phyloP scores from a whole-genome alignment of 805 yeast species.

The Candida montana region DNA sequence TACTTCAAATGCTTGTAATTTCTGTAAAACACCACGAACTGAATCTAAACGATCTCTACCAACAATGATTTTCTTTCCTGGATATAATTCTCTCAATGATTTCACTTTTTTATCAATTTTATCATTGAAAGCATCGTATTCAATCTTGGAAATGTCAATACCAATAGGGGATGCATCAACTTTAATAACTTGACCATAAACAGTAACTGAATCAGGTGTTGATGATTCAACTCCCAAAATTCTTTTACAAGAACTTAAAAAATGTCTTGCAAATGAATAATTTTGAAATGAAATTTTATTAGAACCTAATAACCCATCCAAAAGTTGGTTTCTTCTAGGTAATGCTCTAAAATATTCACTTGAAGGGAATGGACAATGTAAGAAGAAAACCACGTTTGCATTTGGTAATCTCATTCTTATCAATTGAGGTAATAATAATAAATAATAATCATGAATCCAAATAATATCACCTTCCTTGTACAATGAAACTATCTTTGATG shows the following conservation, averaged over 20 bases:
- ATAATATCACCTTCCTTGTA: conserved; percentile 86
- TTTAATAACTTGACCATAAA: conserved; percentile 72
- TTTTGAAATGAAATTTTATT: conserved; percentile 84
- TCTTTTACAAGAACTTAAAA: conserved; percentile 84
- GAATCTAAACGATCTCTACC: conserved; percentile 92
- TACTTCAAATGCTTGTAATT: conserved; percentile 83
- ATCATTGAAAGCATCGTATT: conserved; percentile 45
- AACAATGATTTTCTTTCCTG: conserved; percentile 70
- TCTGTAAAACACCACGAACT: conserved; percentile 91
- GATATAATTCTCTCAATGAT: conserved; percentile 58
- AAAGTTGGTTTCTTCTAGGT: conserved; percentile 71
- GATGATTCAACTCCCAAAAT: conserved; percentile 60
- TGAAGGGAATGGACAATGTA: conserved; percentile 95
- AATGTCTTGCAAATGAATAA: conserved; percentile 82
- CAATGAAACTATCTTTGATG: conserved; percentile 63
- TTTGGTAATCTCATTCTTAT: conserved; percentile 69
- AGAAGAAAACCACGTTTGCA: conserved; percentile 85
- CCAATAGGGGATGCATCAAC: conserved; percentile 85
- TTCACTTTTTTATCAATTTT: conserved; percentile 56
- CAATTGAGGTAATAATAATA: conserved; percentile 80
- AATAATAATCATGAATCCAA: conserved; percentile 94
- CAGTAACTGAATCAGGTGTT: conserved; percentile 48
- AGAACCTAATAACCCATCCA: conserved; percentile 91
- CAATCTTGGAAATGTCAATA: conserved; percentile 67
- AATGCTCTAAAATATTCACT: conserved; percentile 89